Evolutionary conservation across 345 rosid genomes (phyloP).

Genomic region (Gossypium sturtianum): DNA sequence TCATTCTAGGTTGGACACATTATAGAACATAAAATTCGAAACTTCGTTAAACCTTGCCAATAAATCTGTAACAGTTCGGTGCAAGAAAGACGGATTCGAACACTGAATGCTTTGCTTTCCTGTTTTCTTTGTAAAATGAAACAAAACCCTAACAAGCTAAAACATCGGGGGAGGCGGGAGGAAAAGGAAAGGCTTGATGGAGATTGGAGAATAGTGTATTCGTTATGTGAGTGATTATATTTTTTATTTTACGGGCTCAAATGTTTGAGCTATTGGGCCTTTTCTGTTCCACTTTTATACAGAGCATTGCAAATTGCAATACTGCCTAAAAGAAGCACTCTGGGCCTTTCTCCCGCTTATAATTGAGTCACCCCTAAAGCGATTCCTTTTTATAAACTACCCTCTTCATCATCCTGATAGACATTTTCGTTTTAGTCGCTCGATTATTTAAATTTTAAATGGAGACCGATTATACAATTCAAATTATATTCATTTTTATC

Average conservation of each 20-base stretch:
- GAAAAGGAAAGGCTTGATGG: neutral
- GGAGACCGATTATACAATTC: no score
- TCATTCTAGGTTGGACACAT: neutral
- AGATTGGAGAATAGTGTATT: neutral
- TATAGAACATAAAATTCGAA: neutral
- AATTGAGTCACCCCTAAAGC: neutral
- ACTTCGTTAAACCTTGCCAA: neutral
- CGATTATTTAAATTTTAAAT: no score
- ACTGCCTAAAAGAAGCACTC: neutral
- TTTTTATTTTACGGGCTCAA: neutral
- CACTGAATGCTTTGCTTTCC: neutral
- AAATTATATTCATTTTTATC: no score
- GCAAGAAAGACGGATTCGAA: neutral
- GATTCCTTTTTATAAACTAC: no score
- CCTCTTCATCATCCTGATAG: no score
- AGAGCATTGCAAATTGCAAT: neutral
- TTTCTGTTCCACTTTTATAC: neutral
- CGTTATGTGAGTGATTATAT: no score
- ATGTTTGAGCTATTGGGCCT: neutral
- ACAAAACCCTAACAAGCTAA: neutral
- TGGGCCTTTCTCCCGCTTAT: neutral
- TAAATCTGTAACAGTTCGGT: neutral
- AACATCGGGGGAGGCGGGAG: neutral
- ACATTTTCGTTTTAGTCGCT: no score
- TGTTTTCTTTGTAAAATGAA: neutral